Evolutionary conservation across 441 rosid genomes (phyloP).

Genomic region (Lepidium campestre): DNA sequence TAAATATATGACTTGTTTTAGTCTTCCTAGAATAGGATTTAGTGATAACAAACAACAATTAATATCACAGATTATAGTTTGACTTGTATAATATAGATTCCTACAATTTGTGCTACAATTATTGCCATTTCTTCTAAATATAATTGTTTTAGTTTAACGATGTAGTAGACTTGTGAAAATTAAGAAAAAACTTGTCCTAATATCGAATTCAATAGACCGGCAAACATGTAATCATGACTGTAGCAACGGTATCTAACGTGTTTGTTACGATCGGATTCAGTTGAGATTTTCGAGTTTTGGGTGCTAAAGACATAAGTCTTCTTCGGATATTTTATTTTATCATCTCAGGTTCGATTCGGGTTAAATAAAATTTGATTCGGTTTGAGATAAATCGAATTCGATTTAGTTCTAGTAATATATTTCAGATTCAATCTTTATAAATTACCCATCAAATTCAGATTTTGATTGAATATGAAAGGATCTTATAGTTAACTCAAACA

Average conservation of each 20-base stretch:
- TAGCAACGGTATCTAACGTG: not conserved
- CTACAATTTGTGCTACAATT: not conserved
- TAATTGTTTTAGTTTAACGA: not conserved
- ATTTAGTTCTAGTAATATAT: too few relatives aligned
- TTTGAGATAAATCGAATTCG: too few relatives aligned
- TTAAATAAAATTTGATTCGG: too few relatives aligned
- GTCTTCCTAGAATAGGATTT: not conserved
- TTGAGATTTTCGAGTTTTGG: too few relatives aligned
- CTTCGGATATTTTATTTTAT: too few relatives aligned
- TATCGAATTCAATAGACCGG: not conserved
- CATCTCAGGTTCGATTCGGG: too few relatives aligned
- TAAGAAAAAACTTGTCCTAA: not conserved
- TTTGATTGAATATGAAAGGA: too few relatives aligned
- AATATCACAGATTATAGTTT: too few relatives aligned
- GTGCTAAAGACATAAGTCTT: too few relatives aligned
- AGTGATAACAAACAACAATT: not conserved
- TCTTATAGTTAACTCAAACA: too few relatives aligned
- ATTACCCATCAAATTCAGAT: too few relatives aligned
- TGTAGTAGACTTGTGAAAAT: not conserved
- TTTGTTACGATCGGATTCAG: not conserved
- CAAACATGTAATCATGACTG: not conserved
- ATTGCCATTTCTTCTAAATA: not conserved
- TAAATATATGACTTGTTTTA: not conserved
- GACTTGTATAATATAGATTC: not conserved
- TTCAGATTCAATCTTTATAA: too few relatives aligned